A percentile compares a stretch with the other conserved stretches of the same genome.
phyloP scores from a whole-genome alignment of 192 early-diverging fungal genomes.

The Gryganskiella cystojenkinii region DNA sequence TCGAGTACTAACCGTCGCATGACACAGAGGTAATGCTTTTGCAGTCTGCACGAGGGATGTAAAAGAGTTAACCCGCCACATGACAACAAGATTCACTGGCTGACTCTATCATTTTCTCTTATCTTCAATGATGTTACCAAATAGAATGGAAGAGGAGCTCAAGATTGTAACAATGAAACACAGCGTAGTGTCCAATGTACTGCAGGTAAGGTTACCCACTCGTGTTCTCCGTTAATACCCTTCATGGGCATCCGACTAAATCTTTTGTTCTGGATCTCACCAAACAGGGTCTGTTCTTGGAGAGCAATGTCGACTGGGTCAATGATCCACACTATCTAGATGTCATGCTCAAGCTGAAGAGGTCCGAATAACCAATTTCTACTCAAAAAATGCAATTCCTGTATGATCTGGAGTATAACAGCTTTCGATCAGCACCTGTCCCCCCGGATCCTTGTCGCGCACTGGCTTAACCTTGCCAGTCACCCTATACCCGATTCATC shows the following conservation, averaged over 20 bases:
- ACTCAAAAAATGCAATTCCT: too few species aligned
- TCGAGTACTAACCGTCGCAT: constrained; percentile 8
- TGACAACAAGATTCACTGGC: not conserved
- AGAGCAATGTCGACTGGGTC: constrained; percentile 57
- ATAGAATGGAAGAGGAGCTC: constrained; percentile 40
- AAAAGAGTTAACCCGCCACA: not conserved
- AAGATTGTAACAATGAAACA: constrained; percentile 36
- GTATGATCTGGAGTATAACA: too few species aligned
- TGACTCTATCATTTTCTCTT: not conserved
- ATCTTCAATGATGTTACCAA: not conserved
- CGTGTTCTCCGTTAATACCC: too few species aligned
- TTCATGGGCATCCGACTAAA: too few species aligned
- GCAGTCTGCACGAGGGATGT: not conserved
- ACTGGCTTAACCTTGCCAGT: too few species aligned
- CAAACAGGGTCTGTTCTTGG: constrained; percentile 55
- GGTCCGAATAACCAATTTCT: constrained; percentile 5
- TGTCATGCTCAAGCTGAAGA: constrained; percentile 42
- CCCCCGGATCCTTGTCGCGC: too few species aligned
- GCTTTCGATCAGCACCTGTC: too few species aligned
- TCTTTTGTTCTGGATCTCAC: not conserved
- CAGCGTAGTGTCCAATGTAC: constrained; percentile 39
- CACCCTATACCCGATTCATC: too few species aligned
- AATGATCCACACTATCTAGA: constrained; percentile 50
- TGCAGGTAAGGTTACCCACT: constrained; percentile 23
- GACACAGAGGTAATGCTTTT: constrained; percentile 8